Percentiles rank a stretch among this genome's conserved stretches.
phyloP scores from a whole-genome alignment of 495 filamentous ascomycete species.

The Entonaema liquescens region DNA sequence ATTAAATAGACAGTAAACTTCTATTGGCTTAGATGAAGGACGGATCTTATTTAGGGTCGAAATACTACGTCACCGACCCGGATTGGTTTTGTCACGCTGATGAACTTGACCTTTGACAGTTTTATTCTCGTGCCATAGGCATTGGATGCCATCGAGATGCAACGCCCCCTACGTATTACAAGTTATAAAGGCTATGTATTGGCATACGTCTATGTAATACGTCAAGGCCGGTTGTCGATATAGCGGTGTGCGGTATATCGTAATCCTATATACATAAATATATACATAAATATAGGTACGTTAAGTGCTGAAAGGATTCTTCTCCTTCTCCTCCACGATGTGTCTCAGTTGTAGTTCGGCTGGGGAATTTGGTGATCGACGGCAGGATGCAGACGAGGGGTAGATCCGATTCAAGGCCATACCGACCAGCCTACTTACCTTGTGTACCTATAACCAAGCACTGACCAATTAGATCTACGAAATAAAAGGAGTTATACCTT shows the following conservation, averaged over 20 bases:
- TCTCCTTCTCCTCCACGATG: conserved; percentile 18
- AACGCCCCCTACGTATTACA: neutral
- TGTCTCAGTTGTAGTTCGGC: conserved; percentile 22
- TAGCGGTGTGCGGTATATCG: conserved; percentile 10
- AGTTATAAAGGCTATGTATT: neutral
- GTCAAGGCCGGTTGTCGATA: conserved; percentile 9
- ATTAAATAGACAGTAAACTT: neutral
- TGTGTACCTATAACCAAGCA: conserved; percentile 2
- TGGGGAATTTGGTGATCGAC: conserved; percentile 36
- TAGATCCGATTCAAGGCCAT: conserved; percentile 37
- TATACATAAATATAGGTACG: neutral
- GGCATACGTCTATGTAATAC: conserved; percentile 3
- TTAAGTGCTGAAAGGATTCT: neutral
- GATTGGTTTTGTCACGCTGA: conserved; percentile 26
- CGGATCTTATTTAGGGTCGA: conserved; percentile 24
- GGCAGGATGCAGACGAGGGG: conserved; percentile 34
- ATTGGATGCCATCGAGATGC: conserved; percentile 18
- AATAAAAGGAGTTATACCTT: conserved; percentile 23
- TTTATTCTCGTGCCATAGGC: conserved; percentile 2
- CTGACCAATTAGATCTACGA: conserved; percentile 8
- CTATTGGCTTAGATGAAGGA: conserved; percentile 7
- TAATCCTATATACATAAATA: conserved; percentile 3
- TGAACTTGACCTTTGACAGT: conserved; percentile 17
- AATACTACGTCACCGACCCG: conserved; percentile 34
- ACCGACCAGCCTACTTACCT: neutral